Conservation (phyloP, 495 filamentous ascomycete species). For the Hyaloscypha variabilis region DNA sequence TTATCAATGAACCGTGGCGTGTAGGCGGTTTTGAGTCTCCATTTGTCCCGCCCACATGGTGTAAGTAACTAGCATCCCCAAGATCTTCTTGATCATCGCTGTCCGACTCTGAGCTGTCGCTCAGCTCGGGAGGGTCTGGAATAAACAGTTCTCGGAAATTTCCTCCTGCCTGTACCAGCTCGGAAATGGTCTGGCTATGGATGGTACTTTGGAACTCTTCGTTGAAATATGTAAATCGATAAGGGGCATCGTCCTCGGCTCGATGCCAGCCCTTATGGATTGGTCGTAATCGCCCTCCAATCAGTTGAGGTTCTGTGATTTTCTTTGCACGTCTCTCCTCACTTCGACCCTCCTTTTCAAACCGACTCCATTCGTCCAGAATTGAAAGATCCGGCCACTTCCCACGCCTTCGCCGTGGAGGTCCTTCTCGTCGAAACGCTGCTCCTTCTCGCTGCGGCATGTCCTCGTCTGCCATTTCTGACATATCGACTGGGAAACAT, state of each 20-base stretch:
- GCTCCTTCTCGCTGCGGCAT: conserved; percentile 34
- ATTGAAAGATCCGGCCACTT: conserved; percentile 66
- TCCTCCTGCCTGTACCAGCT: conserved; percentile 80
- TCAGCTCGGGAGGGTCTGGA: conserved; percentile 54
- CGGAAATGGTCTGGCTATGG: conserved; percentile 92
- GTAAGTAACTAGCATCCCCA: conserved; percentile 21
- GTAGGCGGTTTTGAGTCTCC: conserved; percentile 28
- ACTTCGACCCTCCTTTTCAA: conserved; percentile 88
- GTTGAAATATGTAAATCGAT: conserved; percentile 98
- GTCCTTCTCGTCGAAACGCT: conserved; percentile 35
- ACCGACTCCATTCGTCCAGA: conserved; percentile 86
- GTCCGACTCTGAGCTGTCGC: conserved; percentile 59
- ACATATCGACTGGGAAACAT: conserved; percentile 85
- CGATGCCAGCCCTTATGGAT: conserved; percentile 81
- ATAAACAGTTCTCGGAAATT: conserved; percentile 84
- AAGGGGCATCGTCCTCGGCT: conserved; percentile 87
- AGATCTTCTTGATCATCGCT: conserved; percentile 45
- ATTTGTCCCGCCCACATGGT: conserved; percentile 27
- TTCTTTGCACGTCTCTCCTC: conserved; percentile 88
- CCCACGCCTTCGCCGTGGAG: conserved; percentile 54
- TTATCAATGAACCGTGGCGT: conserved; percentile 25
- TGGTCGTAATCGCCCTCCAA: conserved; percentile 85
- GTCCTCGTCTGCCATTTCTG: conserved; percentile 81
- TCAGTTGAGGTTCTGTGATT: conserved; percentile 88
- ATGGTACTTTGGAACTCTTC: conserved; percentile 94